These are phyloP conservation scores for Calocybe cyanea DNA, from an alignment of 768 basidiomycete species.

Conservation along the genomic window DNA sequence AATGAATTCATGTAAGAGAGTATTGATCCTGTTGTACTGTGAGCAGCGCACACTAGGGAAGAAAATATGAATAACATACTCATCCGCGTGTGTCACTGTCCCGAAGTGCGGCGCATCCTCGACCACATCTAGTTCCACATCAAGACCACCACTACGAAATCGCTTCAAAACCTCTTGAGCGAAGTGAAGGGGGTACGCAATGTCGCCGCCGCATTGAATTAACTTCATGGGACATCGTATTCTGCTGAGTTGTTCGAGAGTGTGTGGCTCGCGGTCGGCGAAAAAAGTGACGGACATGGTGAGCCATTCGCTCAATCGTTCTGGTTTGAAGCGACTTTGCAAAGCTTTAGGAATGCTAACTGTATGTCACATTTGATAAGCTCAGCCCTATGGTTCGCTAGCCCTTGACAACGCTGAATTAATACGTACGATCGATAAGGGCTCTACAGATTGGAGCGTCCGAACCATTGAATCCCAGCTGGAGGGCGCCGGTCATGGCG, in stretches of 20 bases:
- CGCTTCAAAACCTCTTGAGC: conserved; percentile 21
- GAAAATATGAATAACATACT: conserved; percentile 16
- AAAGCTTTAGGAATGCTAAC: conserved; percentile 20
- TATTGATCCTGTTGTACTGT: conserved; percentile 22
- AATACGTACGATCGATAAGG: conserved; percentile 6
- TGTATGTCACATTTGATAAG: no score
- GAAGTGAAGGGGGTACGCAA: conserved; percentile 29
- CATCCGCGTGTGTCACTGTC: conserved; percentile 26
- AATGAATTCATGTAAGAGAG: conserved; percentile 26
- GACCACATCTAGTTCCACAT: conserved; percentile 22
- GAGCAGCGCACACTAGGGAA: no score
- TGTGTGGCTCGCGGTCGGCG: conserved; percentile 20
- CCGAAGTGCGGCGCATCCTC: conserved; percentile 34
- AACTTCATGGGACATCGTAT: conserved; percentile 28
- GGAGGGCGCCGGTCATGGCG: conserved; percentile 7
- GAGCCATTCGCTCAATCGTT: conserved; percentile 27
- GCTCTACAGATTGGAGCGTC: conserved; percentile 19
- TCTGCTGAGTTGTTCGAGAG: conserved; percentile 18
- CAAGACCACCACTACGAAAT: conserved; percentile 23
- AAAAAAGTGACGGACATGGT: conserved; percentile 31
- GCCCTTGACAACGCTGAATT: no score
- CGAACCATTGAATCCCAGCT: conserved; percentile 29
- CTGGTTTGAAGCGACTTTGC: conserved; percentile 19
- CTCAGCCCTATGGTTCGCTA: no score
- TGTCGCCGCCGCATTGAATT: conserved; percentile 30